Evolutionary conservation across 768 basidiomycete genomes (phyloP), one percentile per base, ranked within the genome.

Genomic region (Lyophyllum semitale): DNA sequence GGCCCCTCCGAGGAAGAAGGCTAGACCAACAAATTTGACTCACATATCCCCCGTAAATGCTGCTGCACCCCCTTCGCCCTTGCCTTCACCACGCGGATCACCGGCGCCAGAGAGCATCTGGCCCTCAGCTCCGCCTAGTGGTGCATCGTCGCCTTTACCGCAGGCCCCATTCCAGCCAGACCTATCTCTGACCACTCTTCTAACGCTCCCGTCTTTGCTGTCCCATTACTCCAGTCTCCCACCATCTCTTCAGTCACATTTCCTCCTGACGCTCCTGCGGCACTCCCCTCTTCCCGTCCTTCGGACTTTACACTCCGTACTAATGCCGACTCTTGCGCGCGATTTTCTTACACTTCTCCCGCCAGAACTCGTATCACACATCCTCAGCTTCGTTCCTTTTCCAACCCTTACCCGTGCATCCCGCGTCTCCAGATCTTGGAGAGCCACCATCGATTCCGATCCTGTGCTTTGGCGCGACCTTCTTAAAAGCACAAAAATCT

Each of bases 311-410:
- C 89, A 95, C 65, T 87, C 89, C 32, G 90, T 98, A 63, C 79
- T 98, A 62, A 88, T 90, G 0, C 93, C 91, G 23, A 94, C 93
- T 2, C 78, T 98, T 26, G 93, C 94, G 20, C 89, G 95, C 62
- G 97, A 99, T 72, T 99, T 98, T 69, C 82, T 98, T 61, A 88
- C 90, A 2, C 83, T 93, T 35, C 84, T 98, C 9, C 97, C 97
- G 4, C 87, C 91, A 30, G 96, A 99, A 65, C 84, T 99, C 33
- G 89, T 93, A 48, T 91, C 95, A 1, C 89, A 91, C 59, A 83
- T 98, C 59, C 82, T 98, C 59, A 87, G 87, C 61, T 93, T 82
- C 68, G 85, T 98, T 30, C 88, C 93, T 4, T 89, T 89, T 60
- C 78, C 85, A 3, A 84, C 91, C 12, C 84, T 98, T 33, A 88